Conservation (phyloP, 257 asterid genomes). For the Salvia hispanica region DNA sequence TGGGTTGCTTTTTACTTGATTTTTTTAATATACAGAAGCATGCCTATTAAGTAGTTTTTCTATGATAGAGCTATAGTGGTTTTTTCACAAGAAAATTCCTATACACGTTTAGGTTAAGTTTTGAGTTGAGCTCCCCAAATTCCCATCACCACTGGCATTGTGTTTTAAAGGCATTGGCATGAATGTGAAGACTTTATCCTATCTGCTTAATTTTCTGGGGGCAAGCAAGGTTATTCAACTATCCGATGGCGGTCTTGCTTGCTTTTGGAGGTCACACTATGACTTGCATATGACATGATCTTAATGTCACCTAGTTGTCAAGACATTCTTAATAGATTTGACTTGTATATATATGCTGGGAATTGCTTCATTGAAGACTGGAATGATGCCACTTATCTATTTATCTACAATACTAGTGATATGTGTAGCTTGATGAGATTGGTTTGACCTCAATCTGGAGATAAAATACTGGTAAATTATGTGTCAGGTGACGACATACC, state of each 20-base stretch:
- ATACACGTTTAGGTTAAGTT: not conserved
- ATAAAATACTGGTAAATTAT: not conserved
- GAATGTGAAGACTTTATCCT: not conserved
- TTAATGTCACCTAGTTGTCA: constrained; percentile 10
- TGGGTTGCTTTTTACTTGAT: not conserved
- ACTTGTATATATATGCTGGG: not conserved
- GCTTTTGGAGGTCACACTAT: not conserved
- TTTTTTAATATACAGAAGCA: constrained; percentile 8
- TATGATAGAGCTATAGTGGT: not conserved
- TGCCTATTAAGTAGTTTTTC: constrained; percentile 7
- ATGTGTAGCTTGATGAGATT: constrained; percentile 7
- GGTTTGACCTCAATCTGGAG: not conserved
- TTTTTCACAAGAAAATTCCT: not conserved
- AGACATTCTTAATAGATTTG: not conserved
- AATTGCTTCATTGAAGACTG: constrained; percentile 1
- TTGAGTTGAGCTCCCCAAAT: not conserved
- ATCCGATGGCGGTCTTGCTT: constrained; percentile 6
- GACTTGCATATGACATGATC: not conserved
- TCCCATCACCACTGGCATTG: constrained; percentile 6
- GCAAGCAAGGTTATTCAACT: not conserved
- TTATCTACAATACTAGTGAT: not conserved
- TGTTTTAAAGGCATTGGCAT: not conserved
- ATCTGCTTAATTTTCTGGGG: constrained; percentile 18
- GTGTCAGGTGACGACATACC: not conserved
- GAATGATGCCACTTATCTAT: not conserved